Conservation (phyloP, 2,329 filamentous ascomycete genomes). For the Dothideomycetidae sp. region DNA sequence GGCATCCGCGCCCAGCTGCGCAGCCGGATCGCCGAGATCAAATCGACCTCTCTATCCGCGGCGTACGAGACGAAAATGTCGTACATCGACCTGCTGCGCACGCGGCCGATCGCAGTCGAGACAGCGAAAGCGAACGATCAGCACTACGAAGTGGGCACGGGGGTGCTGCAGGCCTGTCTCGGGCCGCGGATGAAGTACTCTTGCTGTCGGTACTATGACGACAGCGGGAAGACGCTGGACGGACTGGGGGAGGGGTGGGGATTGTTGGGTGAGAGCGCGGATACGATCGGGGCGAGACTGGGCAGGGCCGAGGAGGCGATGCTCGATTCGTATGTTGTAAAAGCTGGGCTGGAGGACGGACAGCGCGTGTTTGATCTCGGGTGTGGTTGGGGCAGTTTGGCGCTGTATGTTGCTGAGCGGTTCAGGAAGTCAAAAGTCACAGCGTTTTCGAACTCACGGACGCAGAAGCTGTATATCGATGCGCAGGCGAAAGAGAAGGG, state of each 20-base stretch:
- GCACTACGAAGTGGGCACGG: constrained; percentile 59
- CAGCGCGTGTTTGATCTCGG: constrained; percentile 50
- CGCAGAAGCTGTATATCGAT: constrained; percentile 55
- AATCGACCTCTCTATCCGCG: constrained; percentile 37
- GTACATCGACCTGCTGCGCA: constrained; percentile 46
- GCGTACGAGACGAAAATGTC: constrained; percentile 47
- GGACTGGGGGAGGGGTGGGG: constrained; percentile 8
- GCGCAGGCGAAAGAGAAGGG: constrained; percentile 40
- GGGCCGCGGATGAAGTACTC: constrained; percentile 62
- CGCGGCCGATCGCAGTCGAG: constrained; percentile 52
- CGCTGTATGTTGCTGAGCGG: constrained; percentile 50
- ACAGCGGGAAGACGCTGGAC: constrained; percentile 38
- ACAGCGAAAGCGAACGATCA: constrained; percentile 51
- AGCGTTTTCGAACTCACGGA: constrained; percentile 55
- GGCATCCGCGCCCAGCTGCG: constrained; percentile 53
- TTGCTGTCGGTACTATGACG: constrained; percentile 49
- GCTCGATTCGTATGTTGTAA: constrained; percentile 48
- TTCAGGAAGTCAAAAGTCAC: constrained; percentile 48
- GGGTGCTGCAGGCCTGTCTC: constrained; percentile 45
- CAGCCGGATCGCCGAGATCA: constrained; percentile 44
- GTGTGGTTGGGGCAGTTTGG: constrained; percentile 56
- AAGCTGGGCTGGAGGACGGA: constrained; percentile 44
- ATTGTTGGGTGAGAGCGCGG: neutral
- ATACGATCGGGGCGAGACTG: constrained; percentile 1
- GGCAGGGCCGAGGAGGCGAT: constrained; percentile 46